Evolutionary conservation across 169 alveolate species (phyloP), one percentile per base, ranked within the genome.

Genomic region (Plasmodium inui): DNA sequence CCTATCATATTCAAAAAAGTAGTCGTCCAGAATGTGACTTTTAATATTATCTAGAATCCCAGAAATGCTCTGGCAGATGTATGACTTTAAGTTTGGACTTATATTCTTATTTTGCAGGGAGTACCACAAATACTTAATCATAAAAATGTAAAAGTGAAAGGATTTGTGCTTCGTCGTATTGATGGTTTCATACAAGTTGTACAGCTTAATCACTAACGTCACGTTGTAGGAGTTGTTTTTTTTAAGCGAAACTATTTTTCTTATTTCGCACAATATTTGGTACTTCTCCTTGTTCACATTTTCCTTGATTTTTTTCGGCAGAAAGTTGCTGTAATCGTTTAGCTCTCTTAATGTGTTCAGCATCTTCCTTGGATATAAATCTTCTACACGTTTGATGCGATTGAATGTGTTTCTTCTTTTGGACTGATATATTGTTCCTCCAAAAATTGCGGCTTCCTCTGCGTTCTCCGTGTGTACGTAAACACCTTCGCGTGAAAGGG

Each of bases 231-330:
- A 76, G 82, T 78, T 79, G 17, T 61, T 88, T 50, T 88, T 88
- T 67, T 79, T 88, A n/a, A 55, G 34, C 28, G 79, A 26, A 37
- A 71, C 89, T 26, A 78, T 78, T 50, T 44, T 88, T 79, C 71
- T 88, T 14, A 88, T 88, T 88, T 88, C 94, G 57, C 46, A 26
- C 14, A 88, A 70, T 46, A 88, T 78, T 34, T 79, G 72, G 73
- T 88, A 88, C 71, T 88, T 88, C 67, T 88, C 94, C 50, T 57
- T 88, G 32, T 78, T 88, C 50, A 88, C 94, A 79, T 88, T 88
- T 39, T 37, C 74, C 89, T 79, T 88, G 12, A 88, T 88, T 61
- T 79, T 76, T 79, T 57, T 78, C 9, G 94, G 94, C 81, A 88
- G 79, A 61, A 78, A 88, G 1, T 76, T 78, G 53, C 83, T 88